These are phyloP conservation scores for Dictyophora rubrovolvata DNA, from an alignment of 768 basidiomycete genomes.

Conservation along the genomic window DNA sequence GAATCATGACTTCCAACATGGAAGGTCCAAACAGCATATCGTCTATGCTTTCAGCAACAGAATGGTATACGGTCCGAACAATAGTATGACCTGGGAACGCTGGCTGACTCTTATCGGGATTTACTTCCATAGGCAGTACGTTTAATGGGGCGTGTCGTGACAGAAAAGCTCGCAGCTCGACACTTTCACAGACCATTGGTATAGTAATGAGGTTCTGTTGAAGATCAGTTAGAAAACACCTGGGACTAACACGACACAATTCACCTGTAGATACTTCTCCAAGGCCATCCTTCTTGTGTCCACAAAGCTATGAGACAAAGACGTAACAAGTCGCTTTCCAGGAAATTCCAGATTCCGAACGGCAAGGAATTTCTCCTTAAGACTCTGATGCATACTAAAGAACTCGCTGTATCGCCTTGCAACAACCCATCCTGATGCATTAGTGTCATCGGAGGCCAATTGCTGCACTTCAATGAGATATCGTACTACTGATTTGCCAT, in stretches of 20 bases:
- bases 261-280: constrained; percentile 86
- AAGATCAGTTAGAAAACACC: background rate
- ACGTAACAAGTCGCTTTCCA: constrained; percentile 82
- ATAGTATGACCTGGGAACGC: constrained; percentile 62
- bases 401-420: constrained; percentile 95
- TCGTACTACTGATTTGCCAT: constrained; percentile 82
- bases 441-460: constrained; percentile 64
- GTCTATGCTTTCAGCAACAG: constrained; percentile 90
- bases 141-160: constrained; percentile 82
- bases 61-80: constrained; percentile 81
- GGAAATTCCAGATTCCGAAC: constrained; percentile 80
- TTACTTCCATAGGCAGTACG: constrained; percentile 34
- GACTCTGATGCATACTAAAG: constrained; percentile 73
- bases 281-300: constrained; percentile 69
- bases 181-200: constrained; percentile 69
- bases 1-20: constrained; percentile 92
- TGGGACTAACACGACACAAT: constrained; percentile 15
- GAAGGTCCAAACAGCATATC: constrained; percentile 96
- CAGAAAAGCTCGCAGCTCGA: constrained; percentile 74
- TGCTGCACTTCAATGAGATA: constrained; percentile 92
- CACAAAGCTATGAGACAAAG: constrained; percentile 80
- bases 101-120: constrained; percentile 30
- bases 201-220: constrained; percentile 61
- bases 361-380: constrained; percentile 62
- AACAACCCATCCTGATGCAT: constrained; percentile 85